These are phyloP conservation scores for Umbelopsis sp. DNA, from an alignment of 192 early-diverging fungal species.

Conservation along the genomic window DNA sequence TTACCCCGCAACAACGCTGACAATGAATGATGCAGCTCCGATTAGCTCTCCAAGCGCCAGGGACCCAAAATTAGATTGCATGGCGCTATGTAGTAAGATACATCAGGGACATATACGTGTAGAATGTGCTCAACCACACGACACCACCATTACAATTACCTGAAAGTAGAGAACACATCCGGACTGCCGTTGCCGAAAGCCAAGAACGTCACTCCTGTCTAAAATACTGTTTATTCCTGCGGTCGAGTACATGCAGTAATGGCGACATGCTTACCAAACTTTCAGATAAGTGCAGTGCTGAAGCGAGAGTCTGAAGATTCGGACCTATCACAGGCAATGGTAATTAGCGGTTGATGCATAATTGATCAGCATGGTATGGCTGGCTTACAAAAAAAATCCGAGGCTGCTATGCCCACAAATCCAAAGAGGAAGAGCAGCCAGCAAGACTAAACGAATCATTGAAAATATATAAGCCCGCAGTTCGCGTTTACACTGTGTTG, in stretches of 20 bases:
- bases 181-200: conserved; percentile 92
- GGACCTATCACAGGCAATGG: conserved; percentile 50
- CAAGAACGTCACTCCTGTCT: conserved; percentile 78
- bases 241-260: not conserved
- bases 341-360: not conserved
- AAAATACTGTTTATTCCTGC: not conserved
- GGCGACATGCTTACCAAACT: conserved; percentile 59
- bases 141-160: conserved; percentile 34
- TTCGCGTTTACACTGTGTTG: not conserved
- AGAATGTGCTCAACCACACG: not conserved
- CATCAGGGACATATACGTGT: not conserved
- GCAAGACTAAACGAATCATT: conserved; percentile 34
- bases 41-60: conserved; percentile 93
- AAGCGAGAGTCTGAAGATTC: conserved; percentile 81
- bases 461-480: too few species aligned
- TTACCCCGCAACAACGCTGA: conserved; percentile 45
- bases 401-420: conserved; percentile 77
- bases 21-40: conserved; percentile 65
- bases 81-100: conserved; percentile 45
- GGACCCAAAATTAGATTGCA: conserved; percentile 68
- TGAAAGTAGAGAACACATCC: conserved; percentile 90
- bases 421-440: conserved; percentile 79
- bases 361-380: not conserved
- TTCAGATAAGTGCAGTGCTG: conserved; percentile 77
- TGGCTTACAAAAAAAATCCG: conserved; percentile 77